Base-by-base conservation (phyloP, 73 alveolate genomes). In the Paramecium tetraurelia region DNA sequence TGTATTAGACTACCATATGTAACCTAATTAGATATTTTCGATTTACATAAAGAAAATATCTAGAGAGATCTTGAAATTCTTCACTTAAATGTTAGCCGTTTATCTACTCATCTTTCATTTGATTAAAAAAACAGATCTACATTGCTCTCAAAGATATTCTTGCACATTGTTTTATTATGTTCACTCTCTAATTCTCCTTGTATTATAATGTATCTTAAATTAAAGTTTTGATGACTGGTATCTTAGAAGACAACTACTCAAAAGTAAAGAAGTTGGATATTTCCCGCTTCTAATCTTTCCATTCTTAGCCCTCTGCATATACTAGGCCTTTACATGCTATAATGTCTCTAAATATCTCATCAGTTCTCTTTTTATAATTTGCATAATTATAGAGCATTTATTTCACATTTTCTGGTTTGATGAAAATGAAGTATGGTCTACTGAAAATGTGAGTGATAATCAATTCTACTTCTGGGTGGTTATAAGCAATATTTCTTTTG, bases 271-370 rank as follows among this genome's bases (percentile, higher is more conserved):
- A 80, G 24, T 80, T 72, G 20, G 76, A 21, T 10, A 80, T 1
- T 80, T 31, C 21, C 14, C 57, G 10, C 18, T 63, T 80, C n/a
- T 80, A 35, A 80, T 80, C 46, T 21, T 80, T 44, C 90, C 90
- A 80, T 24, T 20, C 1, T 46, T 80, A 46, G 12, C 90, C 90
- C 10, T 43, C 90, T 18, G 72, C 90, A 46, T 43, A 80, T 16
- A 80, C 90, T 20, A 80, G 24, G 2, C 90, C 90, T 80, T 80
- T 0, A 20, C 72, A 44, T 24, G 48, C 72, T 10, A 46, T 44
- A 10, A 80, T 80, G 21, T 80, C 90, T 44, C 75, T 46, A 80
- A 80, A 80, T 80, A 80, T 43, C 18, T 80, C 70, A 22, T 41
- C 75, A 12, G 31, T 27, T 44, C 76, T 44, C 35, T 80, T 80